Evolutionary conservation across 176 grass and related monocot species (phyloP), one percentile per base, ranked within the genome.

Genomic region (Themeda triandra): DNA sequence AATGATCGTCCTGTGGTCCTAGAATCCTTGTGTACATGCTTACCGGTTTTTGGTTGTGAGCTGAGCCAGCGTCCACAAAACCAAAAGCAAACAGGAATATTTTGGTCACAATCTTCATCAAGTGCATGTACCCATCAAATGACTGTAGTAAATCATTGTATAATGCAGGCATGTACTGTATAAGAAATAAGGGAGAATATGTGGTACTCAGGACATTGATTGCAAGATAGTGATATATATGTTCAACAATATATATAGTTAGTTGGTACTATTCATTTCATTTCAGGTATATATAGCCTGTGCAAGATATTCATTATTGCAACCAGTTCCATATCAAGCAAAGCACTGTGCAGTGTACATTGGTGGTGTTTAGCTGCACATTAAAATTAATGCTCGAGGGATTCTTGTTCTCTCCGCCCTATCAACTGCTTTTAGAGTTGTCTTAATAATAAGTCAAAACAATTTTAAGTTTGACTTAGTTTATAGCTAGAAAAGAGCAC

Each of bases 41-140:
- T 71, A 71, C 71, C 44, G 24, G 58, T 83, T 83, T 83, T 83
- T 83, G 58, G 40, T 63, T 71, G 67, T 12, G n/a, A 39, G 42
- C n/a, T n/a, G n/a, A n/a, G n/a, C n/a, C 30, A 80, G 67, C 37
- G 14, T 6, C 17, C 42, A 54, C 23, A 80, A 73, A 80, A 65
- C 15, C 58, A 74, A 58, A 56, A 54, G 40, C 66, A 33, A 73
- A 63, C 51, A 64, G 32, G 58, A 80, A 73, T 80, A 70, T 71
- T 33, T 78, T 35, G 74, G 37, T 87, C 69, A 17, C 54, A 54
- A 36, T 27, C n/a, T 40, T 17, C 40, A 18, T 40, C 10, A 19
- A 2, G 11, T 49, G 41, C 40, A 10, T 70, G 31, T 30, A 65
- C 32, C 62, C 74, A 83, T 79, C 74, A 83, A 37, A 66, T 31